phyloP scores from a whole-genome alignment of 2,329 filamentous ascomycete species.

The Volutella citrinella region DNA sequence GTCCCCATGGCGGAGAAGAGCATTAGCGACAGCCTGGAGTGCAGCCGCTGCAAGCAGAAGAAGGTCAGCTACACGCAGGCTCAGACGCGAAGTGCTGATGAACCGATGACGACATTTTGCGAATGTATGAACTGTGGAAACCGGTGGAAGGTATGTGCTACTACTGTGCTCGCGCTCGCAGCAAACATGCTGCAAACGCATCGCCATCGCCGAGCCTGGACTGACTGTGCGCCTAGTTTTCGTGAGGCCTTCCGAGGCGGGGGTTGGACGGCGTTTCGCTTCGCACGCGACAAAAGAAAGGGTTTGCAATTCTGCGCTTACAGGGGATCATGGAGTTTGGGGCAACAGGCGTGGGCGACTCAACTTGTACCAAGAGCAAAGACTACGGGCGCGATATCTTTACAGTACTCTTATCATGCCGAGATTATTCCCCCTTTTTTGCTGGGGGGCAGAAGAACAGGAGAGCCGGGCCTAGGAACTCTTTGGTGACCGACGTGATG shows the following conservation, averaged over 20 bases:
- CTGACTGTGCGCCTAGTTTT: constrained; percentile 21
- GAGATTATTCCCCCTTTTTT: constrained; percentile 6
- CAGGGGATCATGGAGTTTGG: constrained; percentile 21
- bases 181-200: background rate
- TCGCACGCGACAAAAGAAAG: constrained; percentile 10
- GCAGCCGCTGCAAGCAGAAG: constrained; percentile 87
- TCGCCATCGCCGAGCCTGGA: too few relatives aligned
- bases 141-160: constrained; percentile 63
- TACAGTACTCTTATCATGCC: constrained; percentile 15
- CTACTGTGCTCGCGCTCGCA: background rate
- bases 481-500: too few relatives aligned
- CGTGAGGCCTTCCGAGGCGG: constrained; percentile 13
- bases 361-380: constrained; percentile 22
- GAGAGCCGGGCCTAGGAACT: too few relatives aligned
- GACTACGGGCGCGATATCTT: constrained; percentile 19
- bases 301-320: too few relatives aligned
- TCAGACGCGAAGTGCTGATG: constrained; percentile 92
- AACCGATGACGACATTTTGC: constrained; percentile 81
- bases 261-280: constrained; percentile 18
- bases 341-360: constrained; percentile 21
- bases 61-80: constrained; percentile 96
- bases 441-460: constrained; percentile 6
- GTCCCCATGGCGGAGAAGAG: constrained; percentile 89
- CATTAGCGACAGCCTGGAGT: constrained; percentile 83
- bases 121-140: constrained; percentile 68